A percentile compares a stretch with the other conserved stretches of the same genome.
Evolutionary conservation across 768 basidiomycete species (phyloP).

Genomic region (Trametes cubensis): DNA sequence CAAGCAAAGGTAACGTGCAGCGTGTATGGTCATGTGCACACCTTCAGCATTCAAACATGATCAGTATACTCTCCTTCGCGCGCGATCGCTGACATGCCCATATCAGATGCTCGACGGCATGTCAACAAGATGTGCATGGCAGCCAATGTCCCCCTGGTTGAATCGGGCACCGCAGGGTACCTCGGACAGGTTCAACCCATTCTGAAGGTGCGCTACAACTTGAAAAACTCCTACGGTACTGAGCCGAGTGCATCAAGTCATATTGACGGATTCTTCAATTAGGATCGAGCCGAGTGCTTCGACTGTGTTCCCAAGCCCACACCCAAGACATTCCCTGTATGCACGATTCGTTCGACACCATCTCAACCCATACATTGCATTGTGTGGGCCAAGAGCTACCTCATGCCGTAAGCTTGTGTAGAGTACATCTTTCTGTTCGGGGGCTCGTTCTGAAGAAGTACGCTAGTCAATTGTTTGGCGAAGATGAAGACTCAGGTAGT

Average conservation of each 20-base stretch:
- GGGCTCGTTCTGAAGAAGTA: background rate
- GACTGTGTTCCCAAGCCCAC: slow-evolving; percentile 94
- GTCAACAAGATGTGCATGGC: slow-evolving; percentile 99
- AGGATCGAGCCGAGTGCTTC: slow-evolving; percentile 94
- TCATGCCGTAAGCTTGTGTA: slow-evolving; percentile 68
- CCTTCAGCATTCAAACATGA: too few species aligned
- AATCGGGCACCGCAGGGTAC: slow-evolving; percentile 96
- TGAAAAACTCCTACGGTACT: background rate
- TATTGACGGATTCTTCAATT: background rate
- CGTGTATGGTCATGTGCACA: too few species aligned
- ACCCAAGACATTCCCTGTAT: slow-evolving; percentile 95
- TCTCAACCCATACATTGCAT: slow-evolving; percentile 98
- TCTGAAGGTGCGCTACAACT: slow-evolving; percentile 59
- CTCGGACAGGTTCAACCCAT: slow-evolving; percentile 96
- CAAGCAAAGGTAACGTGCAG: too few species aligned
- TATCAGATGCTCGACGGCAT: slow-evolving; percentile 85
- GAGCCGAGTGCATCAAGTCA: background rate
- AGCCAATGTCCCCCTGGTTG: slow-evolving; percentile 85
- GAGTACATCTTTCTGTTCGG: too few species aligned
- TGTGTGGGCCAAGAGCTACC: slow-evolving; percentile 98
- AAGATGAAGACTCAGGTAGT: slow-evolving; percentile 77
- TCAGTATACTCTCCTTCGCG: background rate
- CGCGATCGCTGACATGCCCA: background rate
- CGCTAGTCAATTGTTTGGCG: slow-evolving; percentile 87
- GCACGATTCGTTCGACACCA: slow-evolving; percentile 96